Evolutionary conservation across 2,329 filamentous ascomycete species (phyloP), one percentile per base, ranked within the genome.

Genomic region (Claviceps lovelessii): DNA sequence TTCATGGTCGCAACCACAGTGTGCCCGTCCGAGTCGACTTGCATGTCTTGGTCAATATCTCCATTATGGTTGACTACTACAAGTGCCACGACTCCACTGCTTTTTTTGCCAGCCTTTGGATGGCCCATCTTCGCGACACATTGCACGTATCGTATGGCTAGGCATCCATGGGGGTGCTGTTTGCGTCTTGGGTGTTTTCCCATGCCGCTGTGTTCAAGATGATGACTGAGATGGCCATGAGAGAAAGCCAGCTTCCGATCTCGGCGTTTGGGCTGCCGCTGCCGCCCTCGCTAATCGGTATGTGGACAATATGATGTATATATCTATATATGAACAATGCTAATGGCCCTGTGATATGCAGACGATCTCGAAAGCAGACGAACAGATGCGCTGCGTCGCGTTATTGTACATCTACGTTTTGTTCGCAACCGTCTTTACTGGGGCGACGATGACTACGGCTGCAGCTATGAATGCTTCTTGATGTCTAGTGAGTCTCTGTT

Each of bases 51-150:
- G 68, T 67, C 11, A 70, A 73, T 51, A 63, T 77, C 2, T 70
- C 72, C 6, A 63, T 70, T 2, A 61, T 77, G 13, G 68, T 73
- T 3, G 70, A 76, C 56, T 69, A 68, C 39, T 73, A 73, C 57
- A 62, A 67, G 50, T 72, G 72, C 58, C 60, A 66, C 7, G 71
- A 75, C 51, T 68, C 69, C 0, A 67, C 74, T 0, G 67, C 74
- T 41, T 58, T 69, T 0, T 73, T 72, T 13, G 23, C 3, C 6
- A 28, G 19, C 2, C 8, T 10, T 28, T 50, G 48, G 48, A 10
- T 39, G 8, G 8, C 19, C 4, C 0, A 41, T 2, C 11, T 51
- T 2, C 19, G 15, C 3, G 15, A 9, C 7, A 51, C 13, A 4
- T 10, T 17, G 1, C 13, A 33, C 6, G 2, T 2, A 2, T 5